Evolutionary conservation across 2,329 filamentous ascomycete species (phyloP).

Genomic region (Monosporascus sp.): DNA sequence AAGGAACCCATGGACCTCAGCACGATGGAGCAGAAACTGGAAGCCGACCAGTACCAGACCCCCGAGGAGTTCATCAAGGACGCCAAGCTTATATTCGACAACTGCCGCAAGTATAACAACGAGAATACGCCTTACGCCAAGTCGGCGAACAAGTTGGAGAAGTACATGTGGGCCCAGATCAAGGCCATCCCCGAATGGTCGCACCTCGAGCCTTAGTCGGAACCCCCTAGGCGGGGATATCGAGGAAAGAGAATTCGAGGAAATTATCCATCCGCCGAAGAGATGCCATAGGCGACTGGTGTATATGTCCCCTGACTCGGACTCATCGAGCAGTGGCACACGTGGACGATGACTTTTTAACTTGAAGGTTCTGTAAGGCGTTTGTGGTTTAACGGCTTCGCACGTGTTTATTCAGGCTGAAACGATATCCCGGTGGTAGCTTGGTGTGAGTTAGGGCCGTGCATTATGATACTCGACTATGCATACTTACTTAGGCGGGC

Average conservation of each 20-base stretch:
- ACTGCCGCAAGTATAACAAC: slow-evolving; percentile 94
- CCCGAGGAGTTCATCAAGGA: slow-evolving; percentile 92
- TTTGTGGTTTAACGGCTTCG: not conserved
- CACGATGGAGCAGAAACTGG: slow-evolving; percentile 94
- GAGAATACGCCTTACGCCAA: slow-evolving; percentile 94
- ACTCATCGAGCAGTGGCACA: too few relatives aligned
- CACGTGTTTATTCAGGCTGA: too few relatives aligned
- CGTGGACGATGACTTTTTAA: not conserved
- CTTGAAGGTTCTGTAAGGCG: not conserved
- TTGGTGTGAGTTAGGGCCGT: not conserved
- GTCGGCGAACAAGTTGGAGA: slow-evolving; percentile 86
- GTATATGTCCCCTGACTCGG: too few relatives aligned
- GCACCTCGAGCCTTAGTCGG: slow-evolving; percentile 44
- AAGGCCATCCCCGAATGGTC: slow-evolving; percentile 92
- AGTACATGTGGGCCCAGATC: slow-evolving; percentile 93
- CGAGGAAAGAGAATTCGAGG: not conserved
- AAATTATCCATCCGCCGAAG: too few relatives aligned
- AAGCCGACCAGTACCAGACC: slow-evolving; percentile 84
- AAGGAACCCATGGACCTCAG: slow-evolving; percentile 94
- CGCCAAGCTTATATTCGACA: slow-evolving; percentile 84
- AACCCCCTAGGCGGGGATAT: not conserved
- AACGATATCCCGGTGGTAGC: too few relatives aligned
- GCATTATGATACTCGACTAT: not conserved
- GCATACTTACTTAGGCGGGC: too few relatives aligned
- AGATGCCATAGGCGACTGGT: too few relatives aligned